Percentiles rank a stretch among this genome's conserved stretches.
phyloP scores from a whole-genome alignment of 768 basidiomycete species.

The Termitomyces sp. region DNA sequence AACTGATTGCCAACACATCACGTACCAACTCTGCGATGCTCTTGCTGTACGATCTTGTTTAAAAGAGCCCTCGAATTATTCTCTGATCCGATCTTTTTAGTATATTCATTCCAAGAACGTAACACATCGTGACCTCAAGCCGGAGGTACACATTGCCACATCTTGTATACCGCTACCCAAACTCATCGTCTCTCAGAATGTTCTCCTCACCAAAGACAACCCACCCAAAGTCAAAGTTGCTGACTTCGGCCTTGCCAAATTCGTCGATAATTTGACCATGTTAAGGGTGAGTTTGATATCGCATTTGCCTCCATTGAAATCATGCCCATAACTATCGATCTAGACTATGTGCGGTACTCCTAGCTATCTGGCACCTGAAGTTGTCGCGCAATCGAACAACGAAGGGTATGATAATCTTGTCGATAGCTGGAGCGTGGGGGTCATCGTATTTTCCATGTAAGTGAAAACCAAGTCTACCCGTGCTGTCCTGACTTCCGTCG shows the following conservation, averaged over 20 bases:
- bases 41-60: slow-evolving; percentile 47
- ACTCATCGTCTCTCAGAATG: slow-evolving; percentile 48
- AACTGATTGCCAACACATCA: slow-evolving; percentile 59
- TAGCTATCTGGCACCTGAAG: slow-evolving; percentile 90
- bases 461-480: neutral
- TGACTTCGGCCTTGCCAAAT: slow-evolving; percentile 95
- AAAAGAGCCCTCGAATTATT: neutral
- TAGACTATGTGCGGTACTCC: slow-evolving; percentile 98
- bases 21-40: slow-evolving; percentile 81
- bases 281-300: slow-evolving; percentile 53
- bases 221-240: slow-evolving; percentile 85
- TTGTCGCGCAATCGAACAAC: slow-evolving; percentile 61
- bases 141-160: slow-evolving; percentile 52
- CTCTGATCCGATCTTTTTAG: slow-evolving; percentile 19
- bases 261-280: slow-evolving; percentile 77
- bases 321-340: neutral
- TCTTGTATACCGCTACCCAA: neutral
- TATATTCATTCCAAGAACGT: slow-evolving; percentile 76
- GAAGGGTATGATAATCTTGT: slow-evolving; percentile 86
- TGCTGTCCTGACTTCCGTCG: neutral
- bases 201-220: slow-evolving; percentile 68
- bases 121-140: slow-evolving; percentile 92
- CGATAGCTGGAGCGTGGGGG: slow-evolving; percentile 96
- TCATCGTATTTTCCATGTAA: slow-evolving; percentile 90
- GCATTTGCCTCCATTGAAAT: neutral